A percentile compares a stretch with the other conserved stretches of the same genome.
Conservation (phyloP, 1,284 basidiomycete genomes). For the Vanrija humicola region DNA sequence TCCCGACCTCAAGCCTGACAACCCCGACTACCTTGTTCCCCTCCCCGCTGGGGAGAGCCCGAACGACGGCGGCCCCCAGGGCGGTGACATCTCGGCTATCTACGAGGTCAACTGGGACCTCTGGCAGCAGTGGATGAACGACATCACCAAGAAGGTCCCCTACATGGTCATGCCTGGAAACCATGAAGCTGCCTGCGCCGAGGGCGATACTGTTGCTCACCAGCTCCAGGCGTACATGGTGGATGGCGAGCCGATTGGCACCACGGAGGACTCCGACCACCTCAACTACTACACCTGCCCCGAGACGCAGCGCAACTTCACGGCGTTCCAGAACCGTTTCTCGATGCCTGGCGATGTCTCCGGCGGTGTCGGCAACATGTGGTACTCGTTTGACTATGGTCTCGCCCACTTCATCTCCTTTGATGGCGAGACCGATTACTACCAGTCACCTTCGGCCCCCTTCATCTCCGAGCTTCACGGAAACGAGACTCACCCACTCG, state of each 20-base stretch:
- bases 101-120: conserved; percentile 43
- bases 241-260: conserved; percentile 9
- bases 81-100: conserved; percentile 26
- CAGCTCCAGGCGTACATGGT: conserved; percentile 18
- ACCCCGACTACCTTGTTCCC: conserved; percentile 21
- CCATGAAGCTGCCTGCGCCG: conserved; percentile 22
- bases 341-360: conserved; percentile 29
- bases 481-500: conserved; percentile 18
- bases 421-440: conserved; percentile 25
- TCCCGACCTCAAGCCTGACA: conserved; percentile 10
- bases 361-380: conserved; percentile 24
- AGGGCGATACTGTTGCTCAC: conserved; percentile 26
- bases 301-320: conserved; percentile 23
- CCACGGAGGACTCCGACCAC: conserved; percentile 2
- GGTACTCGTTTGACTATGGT: conserved; percentile 32
- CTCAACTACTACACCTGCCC: conserved; percentile 28
- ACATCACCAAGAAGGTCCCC: conserved; percentile 33
- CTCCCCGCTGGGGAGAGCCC: conserved; percentile 29
- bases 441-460: conserved; percentile 20
- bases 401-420: conserved; percentile 27
- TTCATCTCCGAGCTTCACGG: conserved; percentile 25
- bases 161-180: conserved; percentile 26
- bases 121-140: conserved; percentile 42
- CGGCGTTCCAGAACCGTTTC: conserved; percentile 33
- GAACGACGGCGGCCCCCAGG: conserved; percentile 24